Base-by-base conservation (phyloP, 176 grass and related monocot species). In the Calamus simplicifolius region DNA sequence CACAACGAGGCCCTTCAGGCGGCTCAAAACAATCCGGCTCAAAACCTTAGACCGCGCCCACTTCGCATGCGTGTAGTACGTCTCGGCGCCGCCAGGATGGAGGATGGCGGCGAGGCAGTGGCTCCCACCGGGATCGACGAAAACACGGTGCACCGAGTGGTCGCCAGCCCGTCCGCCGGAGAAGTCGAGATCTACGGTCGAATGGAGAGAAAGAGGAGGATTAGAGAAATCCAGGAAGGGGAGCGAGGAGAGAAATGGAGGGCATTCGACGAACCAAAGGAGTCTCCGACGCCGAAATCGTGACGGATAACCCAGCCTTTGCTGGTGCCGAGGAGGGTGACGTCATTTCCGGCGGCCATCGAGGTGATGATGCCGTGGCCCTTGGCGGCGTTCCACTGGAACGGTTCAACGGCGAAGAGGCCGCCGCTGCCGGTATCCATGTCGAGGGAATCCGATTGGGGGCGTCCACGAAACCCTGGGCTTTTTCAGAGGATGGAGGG, bases 271-370 rank as follows among this genome's bases (percentile, higher is more conserved):
- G 35, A 43, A 76, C 85, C 77, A 55, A 72, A 63, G 49, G 67
- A 75, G 53, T 91, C 92, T 54, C 85, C 87, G 54, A 88, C 62
- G 74, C 77, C 74, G 58, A 88, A 97, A 62, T 97, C 92, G 52
- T 97, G 81, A 61, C 92, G 92, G 61, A 97, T 82, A 57, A 97
- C 73, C 84, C 92, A 97, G 48, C 87, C 92, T 12, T 82, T 80
- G 75, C 83, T 87, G 61, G 92, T 97, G 61, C 92, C 92, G 25
- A 97, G 78, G 27, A 97, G 74, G 69, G 91, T 88, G 68, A 97
- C 92, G 31, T 97, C 92, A 61, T 89, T 97, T 17, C 92, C 92
- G 57, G 87, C 81, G 0, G 92, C 87, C 92, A 97, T 88, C 30
- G 87, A 85, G 1, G 92, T 97, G 58, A 97, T 77, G 8, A 69